Conservation (phyloP, 345 rosid species). For the Rhodomyrtus tomentosa region DNA sequence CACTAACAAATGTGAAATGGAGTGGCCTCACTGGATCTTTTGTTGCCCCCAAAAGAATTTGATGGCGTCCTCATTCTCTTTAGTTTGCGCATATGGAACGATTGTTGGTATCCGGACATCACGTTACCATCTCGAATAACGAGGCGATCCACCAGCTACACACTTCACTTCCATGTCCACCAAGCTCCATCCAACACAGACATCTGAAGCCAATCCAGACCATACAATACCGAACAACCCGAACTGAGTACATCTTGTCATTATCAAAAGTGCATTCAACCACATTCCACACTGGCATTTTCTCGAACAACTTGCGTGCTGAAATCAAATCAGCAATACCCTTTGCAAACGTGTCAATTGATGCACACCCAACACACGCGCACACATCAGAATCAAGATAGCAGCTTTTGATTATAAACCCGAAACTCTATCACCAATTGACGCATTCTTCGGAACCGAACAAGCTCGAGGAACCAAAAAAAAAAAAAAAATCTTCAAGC, state of each 20-base stretch:
- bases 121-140: no score
- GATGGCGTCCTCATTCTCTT: slow-evolving; percentile 30
- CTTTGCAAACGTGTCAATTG: slow-evolving; percentile 52
- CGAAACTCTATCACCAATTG: slow-evolving; percentile 33
- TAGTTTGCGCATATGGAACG: slow-evolving; percentile 33
- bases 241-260: slow-evolving; percentile 42
- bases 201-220: slow-evolving; percentile 35
- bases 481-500: neutral
- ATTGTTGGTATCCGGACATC: slow-evolving; percentile 71
- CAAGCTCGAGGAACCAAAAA: slow-evolving; percentile 24
- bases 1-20: slow-evolving; percentile 62
- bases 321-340: slow-evolving; percentile 33
- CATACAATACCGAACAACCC: slow-evolving; percentile 43
- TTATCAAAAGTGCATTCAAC: slow-evolving; percentile 15
- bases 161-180: slow-evolving; percentile 71
- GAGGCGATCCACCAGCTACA: slow-evolving; percentile 27
- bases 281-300: neutral
- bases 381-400: slow-evolving; percentile 31
- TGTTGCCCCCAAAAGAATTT: slow-evolving; percentile 44
- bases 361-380: slow-evolving; percentile 42
- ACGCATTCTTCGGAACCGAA: slow-evolving; percentile 18
- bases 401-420: slow-evolving; percentile 44
- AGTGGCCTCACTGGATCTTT: slow-evolving; percentile 35
- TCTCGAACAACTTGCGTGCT: slow-evolving; percentile 50
- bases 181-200: slow-evolving; percentile 58